Evolutionary conservation across 2,329 filamentous ascomycete species (phyloP).

Genomic region (Monosporascus sp.): DNA sequence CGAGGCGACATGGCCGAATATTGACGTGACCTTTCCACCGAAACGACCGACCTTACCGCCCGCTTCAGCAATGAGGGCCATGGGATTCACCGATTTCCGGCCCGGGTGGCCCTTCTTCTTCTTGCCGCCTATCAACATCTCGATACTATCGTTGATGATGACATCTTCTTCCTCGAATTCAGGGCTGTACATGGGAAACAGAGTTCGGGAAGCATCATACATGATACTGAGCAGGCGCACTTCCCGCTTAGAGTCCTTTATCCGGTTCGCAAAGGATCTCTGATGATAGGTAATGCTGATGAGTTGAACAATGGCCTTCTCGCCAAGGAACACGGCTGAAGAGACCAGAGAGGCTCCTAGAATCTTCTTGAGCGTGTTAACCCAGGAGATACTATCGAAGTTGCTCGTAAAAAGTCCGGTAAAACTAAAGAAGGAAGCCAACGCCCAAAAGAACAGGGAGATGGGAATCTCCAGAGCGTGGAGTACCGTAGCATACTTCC

Average conservation of each 20-base stretch:
- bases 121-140: slow-evolving; percentile 59
- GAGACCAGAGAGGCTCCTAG: slow-evolving; percentile 64
- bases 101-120: slow-evolving; percentile 36
- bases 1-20: slow-evolving; percentile 86
- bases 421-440: slow-evolving; percentile 59
- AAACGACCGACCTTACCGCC: slow-evolving; percentile 71
- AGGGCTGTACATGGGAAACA: slow-evolving; percentile 88
- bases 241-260: slow-evolving; percentile 86
- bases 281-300: slow-evolving; percentile 84
- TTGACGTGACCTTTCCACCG: slow-evolving; percentile 89
- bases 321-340: slow-evolving; percentile 65
- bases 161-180: slow-evolving; percentile 93
- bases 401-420: slow-evolving; percentile 43
- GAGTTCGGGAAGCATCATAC: slow-evolving; percentile 80
- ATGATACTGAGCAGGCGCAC: slow-evolving; percentile 76
- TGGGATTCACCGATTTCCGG: slow-evolving; percentile 65
- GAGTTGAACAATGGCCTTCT: slow-evolving; percentile 74
- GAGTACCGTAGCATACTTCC: slow-evolving; percentile 65
- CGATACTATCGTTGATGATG: slow-evolving; percentile 79
- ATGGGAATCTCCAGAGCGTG: slow-evolving; percentile 60
- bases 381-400: slow-evolving; percentile 42
- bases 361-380: slow-evolving; percentile 56
- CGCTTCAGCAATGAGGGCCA: slow-evolving; percentile 70
- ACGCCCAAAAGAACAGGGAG: slow-evolving; percentile 64
- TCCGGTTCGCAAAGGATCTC: slow-evolving; percentile 73